Evolutionary conservation across 148 eudicot species (phyloP).

Genomic region (Fagopyrum tataricum): DNA sequence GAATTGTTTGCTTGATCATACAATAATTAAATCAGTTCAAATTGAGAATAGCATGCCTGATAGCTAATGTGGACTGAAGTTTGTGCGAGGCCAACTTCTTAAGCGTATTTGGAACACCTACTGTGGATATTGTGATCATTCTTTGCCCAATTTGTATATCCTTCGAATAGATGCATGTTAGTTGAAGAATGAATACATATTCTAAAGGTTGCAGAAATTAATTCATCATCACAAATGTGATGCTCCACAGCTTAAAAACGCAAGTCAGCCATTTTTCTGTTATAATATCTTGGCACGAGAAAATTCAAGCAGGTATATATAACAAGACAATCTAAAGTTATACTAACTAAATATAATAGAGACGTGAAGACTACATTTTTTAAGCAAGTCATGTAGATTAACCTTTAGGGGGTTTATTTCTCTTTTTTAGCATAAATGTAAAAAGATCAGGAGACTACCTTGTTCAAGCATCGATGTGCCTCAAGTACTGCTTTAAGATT

Average conservation of each 20-base stretch:
- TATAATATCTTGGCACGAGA: not conserved
- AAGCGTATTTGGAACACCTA: slow-evolving; percentile 97
- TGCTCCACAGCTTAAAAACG: not conserved
- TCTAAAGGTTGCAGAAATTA: not conserved
- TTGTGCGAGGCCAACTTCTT: slow-evolving; percentile 80
- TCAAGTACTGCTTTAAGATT: slow-evolving; percentile 88
- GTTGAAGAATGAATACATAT: not conserved
- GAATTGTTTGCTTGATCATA: not conserved
- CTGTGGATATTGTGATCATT: slow-evolving; percentile 97
- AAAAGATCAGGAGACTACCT: slow-evolving; percentile 31
- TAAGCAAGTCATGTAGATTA: slow-evolving; percentile 28
- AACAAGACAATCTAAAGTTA: not conserved
- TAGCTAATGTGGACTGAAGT: slow-evolving; percentile 96
- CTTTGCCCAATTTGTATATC: slow-evolving; percentile 96
- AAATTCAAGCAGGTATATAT: not conserved
- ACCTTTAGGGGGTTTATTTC: not conserved
- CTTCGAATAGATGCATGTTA: slow-evolving; percentile 24
- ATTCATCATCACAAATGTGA: not conserved
- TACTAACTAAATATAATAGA: not conserved
- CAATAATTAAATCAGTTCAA: too few species aligned
- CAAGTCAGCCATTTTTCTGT: not conserved
- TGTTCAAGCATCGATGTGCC: slow-evolving; percentile 90
- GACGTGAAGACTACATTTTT: slow-evolving; percentile 49
- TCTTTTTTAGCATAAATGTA: not conserved
- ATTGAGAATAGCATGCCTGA: slow-evolving; percentile 37